phyloP scores from a whole-genome alignment of 768 basidiomycete genomes.

The Hebeloma cylindrosporum region DNA sequence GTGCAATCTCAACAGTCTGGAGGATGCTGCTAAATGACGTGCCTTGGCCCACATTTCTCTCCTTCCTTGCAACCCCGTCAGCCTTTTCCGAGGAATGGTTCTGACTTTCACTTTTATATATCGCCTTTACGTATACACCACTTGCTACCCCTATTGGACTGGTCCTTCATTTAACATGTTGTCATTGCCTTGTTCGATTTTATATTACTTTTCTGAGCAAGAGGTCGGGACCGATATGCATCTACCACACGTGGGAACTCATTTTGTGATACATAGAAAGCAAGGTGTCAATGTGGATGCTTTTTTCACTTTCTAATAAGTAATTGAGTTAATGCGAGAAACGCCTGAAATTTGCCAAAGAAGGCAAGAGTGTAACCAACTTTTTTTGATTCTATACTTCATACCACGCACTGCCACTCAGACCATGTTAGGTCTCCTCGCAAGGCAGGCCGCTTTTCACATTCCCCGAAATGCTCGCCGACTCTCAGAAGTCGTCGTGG shows the following conservation, averaged over 20 bases:
- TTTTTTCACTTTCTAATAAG: too few species aligned
- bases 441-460: constrained; percentile 8
- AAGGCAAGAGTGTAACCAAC: too few species aligned
- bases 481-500: constrained; percentile 5
- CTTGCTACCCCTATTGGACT: constrained; percentile 34
- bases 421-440: constrained; percentile 9
- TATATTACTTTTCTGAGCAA: constrained; percentile 7
- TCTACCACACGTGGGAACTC: constrained; percentile 8
- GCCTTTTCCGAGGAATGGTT: constrained; percentile 12
- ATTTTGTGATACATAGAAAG: too few species aligned
- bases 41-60: constrained; percentile 8
- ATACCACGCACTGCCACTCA: too few species aligned
- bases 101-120: constrained; percentile 34
- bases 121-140: constrained; percentile 37
- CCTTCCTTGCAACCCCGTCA: constrained; percentile 11
- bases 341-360: too few species aligned
- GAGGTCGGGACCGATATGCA: constrained; percentile 7
- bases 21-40: constrained; percentile 71
- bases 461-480: constrained; percentile 5
- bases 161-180: constrained; percentile 24
- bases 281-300: too few species aligned
- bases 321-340: too few species aligned
- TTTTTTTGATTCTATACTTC: too few species aligned
- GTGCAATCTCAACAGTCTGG: constrained; percentile 73
- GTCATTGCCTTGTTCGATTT: constrained; percentile 22